These are phyloP conservation scores for Echinosphaeria canescens DNA, from an alignment of 2,329 filamentous ascomycete genomes.

Conservation along the genomic window DNA sequence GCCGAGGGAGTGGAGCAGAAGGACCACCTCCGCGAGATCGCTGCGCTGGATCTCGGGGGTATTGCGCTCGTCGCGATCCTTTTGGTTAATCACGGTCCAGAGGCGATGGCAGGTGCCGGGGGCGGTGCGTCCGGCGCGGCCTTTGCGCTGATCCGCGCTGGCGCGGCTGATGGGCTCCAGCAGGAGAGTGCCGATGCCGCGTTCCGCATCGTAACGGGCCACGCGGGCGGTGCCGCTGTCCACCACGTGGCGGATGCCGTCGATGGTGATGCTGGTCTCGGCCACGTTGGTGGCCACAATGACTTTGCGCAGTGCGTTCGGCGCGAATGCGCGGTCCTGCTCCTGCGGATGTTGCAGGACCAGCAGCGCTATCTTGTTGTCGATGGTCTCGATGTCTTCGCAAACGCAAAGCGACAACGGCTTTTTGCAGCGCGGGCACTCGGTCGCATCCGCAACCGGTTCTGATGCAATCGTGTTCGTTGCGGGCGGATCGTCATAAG, in stretches of 20 bases:
- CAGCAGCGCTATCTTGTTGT: too few species aligned
- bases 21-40: conserved; percentile 64
- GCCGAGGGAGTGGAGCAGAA: conserved; percentile 77
- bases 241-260: conserved; percentile 91
- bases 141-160: conserved; percentile 79
- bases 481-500: too few species aligned
- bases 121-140: conserved; percentile 77
- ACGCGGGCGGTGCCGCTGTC: conserved; percentile 93
- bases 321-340: too few species aligned
- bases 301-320: conserved; percentile 78
- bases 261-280: conserved; percentile 86
- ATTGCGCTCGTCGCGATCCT: conserved; percentile 81
- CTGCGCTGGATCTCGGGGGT: conserved; percentile 86
- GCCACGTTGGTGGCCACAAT: conserved; percentile 94
- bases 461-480: too few species aligned
- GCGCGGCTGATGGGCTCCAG: conserved; percentile 83
- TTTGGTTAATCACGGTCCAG: too few species aligned
- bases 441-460: too few species aligned
- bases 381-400: too few species aligned
- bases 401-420: too few species aligned
- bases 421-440: too few species aligned
- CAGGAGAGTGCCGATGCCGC: conserved; percentile 80
- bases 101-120: conserved; percentile 86
- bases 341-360: too few species aligned
- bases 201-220: conserved; percentile 61